These are phyloP conservation scores for Bocquillonia castaneifolia DNA, from an alignment of 441 rosid species.

Conservation along the genomic window DNA sequence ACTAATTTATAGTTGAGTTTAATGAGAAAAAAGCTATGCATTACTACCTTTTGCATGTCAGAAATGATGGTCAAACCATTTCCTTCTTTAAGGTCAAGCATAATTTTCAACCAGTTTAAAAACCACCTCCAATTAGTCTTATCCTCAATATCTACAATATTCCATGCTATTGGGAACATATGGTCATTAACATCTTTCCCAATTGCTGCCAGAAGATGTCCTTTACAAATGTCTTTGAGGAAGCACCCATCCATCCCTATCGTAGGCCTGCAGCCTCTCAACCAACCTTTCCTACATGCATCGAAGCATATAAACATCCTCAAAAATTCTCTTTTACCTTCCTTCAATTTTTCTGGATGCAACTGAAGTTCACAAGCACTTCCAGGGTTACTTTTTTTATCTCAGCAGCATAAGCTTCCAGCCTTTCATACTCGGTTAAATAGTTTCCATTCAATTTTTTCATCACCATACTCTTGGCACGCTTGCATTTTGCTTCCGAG, in stretches of 20 bases:
- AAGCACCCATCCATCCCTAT: background rate
- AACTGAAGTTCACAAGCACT: background rate
- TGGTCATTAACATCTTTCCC: background rate
- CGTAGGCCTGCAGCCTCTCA: background rate
- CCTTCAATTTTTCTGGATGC: background rate
- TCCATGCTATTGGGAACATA: background rate
- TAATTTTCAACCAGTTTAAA: too few species aligned
- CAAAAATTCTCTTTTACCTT: background rate
- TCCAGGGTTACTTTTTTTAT: background rate
- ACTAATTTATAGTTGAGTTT: too few species aligned
- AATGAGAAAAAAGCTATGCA: too few species aligned
- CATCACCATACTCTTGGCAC: background rate
- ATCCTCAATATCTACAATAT: too few species aligned
- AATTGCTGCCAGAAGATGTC: background rate
- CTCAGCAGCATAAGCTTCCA: background rate
- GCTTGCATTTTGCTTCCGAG: background rate
- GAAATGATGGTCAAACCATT: too few species aligned
- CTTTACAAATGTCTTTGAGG: slow-evolving; percentile 1
- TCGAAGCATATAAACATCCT: background rate
- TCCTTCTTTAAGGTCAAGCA: too few species aligned
- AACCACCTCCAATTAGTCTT: too few species aligned
- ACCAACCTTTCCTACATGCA: background rate
- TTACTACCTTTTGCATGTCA: too few species aligned
- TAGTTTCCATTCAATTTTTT: background rate
- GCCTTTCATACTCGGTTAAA: background rate